Percentiles rank a stretch among this genome's conserved stretches.
Evolutionary conservation across 345 rosid genomes (phyloP).

Genomic region (Cardamine occulta): DNA sequence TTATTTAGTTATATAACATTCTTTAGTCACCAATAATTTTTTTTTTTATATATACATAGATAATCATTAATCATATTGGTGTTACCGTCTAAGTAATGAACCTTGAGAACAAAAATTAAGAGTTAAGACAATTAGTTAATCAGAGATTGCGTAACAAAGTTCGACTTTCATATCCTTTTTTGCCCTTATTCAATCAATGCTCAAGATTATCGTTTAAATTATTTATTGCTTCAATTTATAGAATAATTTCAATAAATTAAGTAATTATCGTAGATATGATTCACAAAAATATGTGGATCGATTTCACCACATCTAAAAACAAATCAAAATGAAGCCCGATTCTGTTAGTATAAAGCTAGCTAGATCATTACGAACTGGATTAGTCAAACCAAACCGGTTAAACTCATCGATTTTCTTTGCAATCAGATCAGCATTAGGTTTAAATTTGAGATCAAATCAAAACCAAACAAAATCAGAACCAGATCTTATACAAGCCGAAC

Average conservation of each 20-base stretch:
- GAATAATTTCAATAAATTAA: background rate
- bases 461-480: background rate
- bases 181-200: background rate
- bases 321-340: background rate
- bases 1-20: constrained; percentile 27
- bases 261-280: background rate
- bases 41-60: background rate
- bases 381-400: background rate
- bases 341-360: background rate
- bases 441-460: background rate
- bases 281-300: background rate
- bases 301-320: background rate
- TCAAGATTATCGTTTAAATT: background rate
- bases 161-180: constrained; percentile 8
- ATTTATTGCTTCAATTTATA: background rate
- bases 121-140: constrained; percentile 31
- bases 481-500: background rate
- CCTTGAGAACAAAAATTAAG: background rate
- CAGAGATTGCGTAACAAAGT: constrained; percentile 22
- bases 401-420: background rate
- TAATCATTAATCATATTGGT: constrained; percentile 7
- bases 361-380: background rate
- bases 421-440: background rate
- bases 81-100: constrained; percentile 24
- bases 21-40: constrained; percentile 19